These are phyloP conservation scores for Zalaria sp. DNA, from an alignment of 2,329 filamentous ascomycete species.

Conservation along the genomic window DNA sequence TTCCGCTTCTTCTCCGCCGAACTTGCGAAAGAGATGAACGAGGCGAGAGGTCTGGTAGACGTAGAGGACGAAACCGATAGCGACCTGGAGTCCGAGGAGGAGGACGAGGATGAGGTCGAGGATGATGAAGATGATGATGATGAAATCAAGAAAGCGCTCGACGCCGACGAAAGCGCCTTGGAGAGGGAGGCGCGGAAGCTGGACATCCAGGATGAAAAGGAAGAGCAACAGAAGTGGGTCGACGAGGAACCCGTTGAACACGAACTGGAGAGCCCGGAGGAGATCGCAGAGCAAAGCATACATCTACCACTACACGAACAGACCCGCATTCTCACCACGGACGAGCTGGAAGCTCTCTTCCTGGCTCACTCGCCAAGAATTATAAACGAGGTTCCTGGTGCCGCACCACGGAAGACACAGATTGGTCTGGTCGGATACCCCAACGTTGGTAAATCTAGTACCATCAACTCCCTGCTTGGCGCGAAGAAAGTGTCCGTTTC, in stretches of 20 bases:
- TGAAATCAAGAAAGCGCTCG: conserved; percentile 24
- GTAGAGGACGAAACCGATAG: conserved; percentile 40
- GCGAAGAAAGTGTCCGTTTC: conserved; percentile 98
- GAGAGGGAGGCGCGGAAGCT: conserved; percentile 31
- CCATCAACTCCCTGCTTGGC: conserved; percentile 96
- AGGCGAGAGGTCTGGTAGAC: conserved; percentile 47
- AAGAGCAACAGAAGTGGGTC: conserved; percentile 24
- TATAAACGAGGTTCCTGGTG: conserved; percentile 23
- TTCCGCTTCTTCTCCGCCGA: conserved; percentile 96
- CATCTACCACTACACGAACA: conserved; percentile 22
- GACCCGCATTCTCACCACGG: conserved; percentile 72
- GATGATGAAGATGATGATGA: conserved; percentile 26
- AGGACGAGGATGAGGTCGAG: conserved; percentile 26
- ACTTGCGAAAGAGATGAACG: conserved; percentile 78
- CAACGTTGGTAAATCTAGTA: conserved; percentile 98
- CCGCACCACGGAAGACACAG: conserved; percentile 52
- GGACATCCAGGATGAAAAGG: conserved; percentile 26
- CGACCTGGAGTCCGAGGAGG: conserved; percentile 27
- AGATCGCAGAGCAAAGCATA: conserved; percentile 15
- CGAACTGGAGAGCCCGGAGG: conserved; percentile 11
- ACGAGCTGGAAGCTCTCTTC: conserved; percentile 85
- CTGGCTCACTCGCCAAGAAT: conserved; percentile 56
- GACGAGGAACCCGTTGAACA: conserved; percentile 24
- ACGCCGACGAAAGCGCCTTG: conserved; percentile 35
- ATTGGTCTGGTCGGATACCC: conserved; percentile 95